A percentile compares a stretch with the other conserved stretches of the same genome.
Conservation (phyloP, 2,329 filamentous ascomycete species). For the Cladobotryum protrusum region DNA sequence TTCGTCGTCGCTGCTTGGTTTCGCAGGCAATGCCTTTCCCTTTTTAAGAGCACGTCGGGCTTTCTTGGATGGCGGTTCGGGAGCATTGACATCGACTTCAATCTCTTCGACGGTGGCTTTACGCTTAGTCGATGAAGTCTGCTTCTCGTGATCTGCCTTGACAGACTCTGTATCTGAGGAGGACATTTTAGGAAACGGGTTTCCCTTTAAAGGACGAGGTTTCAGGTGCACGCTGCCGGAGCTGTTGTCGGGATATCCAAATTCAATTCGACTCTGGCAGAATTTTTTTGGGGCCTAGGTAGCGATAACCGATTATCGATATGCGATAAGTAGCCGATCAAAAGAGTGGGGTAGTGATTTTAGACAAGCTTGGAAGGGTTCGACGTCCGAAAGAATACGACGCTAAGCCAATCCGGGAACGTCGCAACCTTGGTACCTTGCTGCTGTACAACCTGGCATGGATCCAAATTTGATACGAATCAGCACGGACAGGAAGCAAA, state of each 20-base stretch:
- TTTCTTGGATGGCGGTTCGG: constrained; percentile 93
- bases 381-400: not conserved
- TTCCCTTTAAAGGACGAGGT: not conserved
- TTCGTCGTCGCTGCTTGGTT: constrained; percentile 32
- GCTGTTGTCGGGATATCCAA: not conserved
- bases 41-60: constrained; percentile 87
- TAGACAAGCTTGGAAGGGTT: not conserved
- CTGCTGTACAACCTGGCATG: no score
- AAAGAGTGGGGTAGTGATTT: not conserved
- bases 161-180: constrained; percentile 8
- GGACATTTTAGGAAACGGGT: constrained; percentile 10
- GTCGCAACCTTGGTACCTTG: no score
- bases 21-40: constrained; percentile 52
- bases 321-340: constrained; percentile 9
- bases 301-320: constrained; percentile 7
- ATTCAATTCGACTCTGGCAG: constrained; percentile 1
- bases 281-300: constrained; percentile 6
- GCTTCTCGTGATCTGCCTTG: constrained; percentile 5
- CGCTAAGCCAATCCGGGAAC: no score
- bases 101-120: constrained; percentile 67
- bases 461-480: no score
- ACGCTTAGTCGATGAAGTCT: constrained; percentile 47
- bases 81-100: constrained; percentile 82
- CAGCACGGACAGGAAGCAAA: no score
- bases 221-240: not conserved